Conservation (phyloP, 2,329 filamentous ascomycete species). For the Leptodontidium sp. region DNA sequence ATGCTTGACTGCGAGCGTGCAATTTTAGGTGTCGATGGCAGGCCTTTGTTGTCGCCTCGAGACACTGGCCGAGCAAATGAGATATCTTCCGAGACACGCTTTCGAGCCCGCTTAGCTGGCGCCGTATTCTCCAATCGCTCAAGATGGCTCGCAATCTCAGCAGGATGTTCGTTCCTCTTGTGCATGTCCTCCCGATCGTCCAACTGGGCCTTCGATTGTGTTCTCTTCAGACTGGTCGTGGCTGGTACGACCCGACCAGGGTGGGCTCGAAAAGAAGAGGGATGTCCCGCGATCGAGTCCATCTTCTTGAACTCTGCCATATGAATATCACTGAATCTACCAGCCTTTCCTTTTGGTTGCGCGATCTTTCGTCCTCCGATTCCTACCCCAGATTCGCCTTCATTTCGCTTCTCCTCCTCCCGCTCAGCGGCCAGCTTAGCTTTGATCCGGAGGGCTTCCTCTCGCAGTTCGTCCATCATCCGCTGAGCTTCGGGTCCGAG, state of each 20-base stretch:
- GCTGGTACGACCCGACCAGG: slow-evolving; percentile 61
- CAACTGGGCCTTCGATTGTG: slow-evolving; percentile 67
- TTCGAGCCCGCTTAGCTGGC: slow-evolving; percentile 77
- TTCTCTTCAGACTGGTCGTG: slow-evolving; percentile 56
- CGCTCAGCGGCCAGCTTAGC: slow-evolving; percentile 70
- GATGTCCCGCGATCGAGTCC: slow-evolving; percentile 91
- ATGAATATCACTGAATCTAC: slow-evolving; percentile 85
- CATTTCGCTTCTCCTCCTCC: slow-evolving; percentile 60
- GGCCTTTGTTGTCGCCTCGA: slow-evolving; percentile 56
- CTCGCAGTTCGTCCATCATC: slow-evolving; percentile 73
- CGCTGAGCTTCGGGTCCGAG: slow-evolving; percentile 68
- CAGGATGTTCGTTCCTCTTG: slow-evolving; percentile 45
- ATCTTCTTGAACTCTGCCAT: slow-evolving; percentile 95
- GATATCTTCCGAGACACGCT: slow-evolving; percentile 71
- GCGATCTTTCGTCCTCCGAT: slow-evolving; percentile 74
- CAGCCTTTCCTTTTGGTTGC: slow-evolving; percentile 77
- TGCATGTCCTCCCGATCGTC: slow-evolving; percentile 63
- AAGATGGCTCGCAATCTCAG: slow-evolving; percentile 16
- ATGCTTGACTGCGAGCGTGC: slow-evolving; percentile 56
- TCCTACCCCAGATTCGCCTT: slow-evolving; percentile 51
- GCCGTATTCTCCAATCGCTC: slow-evolving; percentile 44
- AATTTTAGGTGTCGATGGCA: slow-evolving; percentile 52
- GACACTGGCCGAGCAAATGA: slow-evolving; percentile 70
- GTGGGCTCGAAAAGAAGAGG: slow-evolving; percentile 76
- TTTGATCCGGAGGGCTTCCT: slow-evolving; percentile 76